Percentiles rank a stretch among this genome's conserved stretches.
These are phyloP conservation scores for Nakazawaea sp. DNA, from an alignment of 805 yeast species.

Conservation along the genomic window DNA sequence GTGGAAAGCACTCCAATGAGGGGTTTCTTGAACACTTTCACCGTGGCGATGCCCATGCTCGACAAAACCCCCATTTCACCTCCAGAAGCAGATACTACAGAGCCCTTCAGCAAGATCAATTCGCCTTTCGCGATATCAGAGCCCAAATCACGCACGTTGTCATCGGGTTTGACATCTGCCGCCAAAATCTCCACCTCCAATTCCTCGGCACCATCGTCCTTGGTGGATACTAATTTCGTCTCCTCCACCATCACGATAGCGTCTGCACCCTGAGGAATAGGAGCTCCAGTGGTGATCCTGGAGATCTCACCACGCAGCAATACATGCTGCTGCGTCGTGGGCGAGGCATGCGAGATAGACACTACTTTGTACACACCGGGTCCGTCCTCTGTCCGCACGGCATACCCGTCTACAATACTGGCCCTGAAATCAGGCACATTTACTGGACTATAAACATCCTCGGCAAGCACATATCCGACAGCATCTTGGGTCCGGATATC, in stretches of 20 bases:
- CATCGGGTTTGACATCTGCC: conserved; percentile 28
- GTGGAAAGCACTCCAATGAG: conserved; percentile 41
- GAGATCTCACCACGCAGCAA: conserved; percentile 28
- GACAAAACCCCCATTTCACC: conserved; percentile 46
- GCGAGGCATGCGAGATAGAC: conserved; percentile 34
- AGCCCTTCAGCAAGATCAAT: conserved; percentile 28
- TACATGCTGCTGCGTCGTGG: conserved; percentile 15
- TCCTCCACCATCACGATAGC: conserved; percentile 52
- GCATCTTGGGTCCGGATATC: conserved; percentile 22
- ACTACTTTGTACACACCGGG: conserved; percentile 37
- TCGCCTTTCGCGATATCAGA: conserved; percentile 37
- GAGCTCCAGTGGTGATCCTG: conserved; percentile 51
- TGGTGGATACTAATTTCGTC: conserved; percentile 28
- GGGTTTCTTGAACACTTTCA: conserved; percentile 35
- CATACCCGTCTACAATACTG: conserved; percentile 52
- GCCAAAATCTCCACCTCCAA: conserved; percentile 32
- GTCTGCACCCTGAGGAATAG: conserved; percentile 45
- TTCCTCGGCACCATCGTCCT: conserved; percentile 36
- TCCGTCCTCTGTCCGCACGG: conserved; percentile 37
- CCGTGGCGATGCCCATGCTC: conserved; percentile 33
- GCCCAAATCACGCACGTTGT: conserved; percentile 41
- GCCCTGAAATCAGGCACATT: conserved; percentile 46
- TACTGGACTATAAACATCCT: conserved; percentile 30
- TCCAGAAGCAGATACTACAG: conserved; percentile 31
- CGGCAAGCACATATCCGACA: conserved; percentile 33